Percentiles rank a stretch among this genome's conserved stretches.
These are phyloP conservation scores for Yamadazyma sp. DNA, from an alignment of 1,139 yeast genomes.

Conservation along the genomic window DNA sequence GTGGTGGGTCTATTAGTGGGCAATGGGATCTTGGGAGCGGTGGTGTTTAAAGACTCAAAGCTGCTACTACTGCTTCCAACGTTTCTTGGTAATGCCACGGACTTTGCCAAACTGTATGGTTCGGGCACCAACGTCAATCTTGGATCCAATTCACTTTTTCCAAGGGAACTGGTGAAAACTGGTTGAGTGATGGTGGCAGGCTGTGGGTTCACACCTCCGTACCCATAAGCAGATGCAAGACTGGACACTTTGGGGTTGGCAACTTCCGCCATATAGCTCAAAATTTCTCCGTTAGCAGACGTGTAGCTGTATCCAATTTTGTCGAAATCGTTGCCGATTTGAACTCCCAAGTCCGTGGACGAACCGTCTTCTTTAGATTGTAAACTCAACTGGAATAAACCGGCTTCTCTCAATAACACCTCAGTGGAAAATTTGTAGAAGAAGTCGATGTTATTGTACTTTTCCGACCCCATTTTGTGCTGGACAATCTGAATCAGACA, in stretches of 20 bases:
- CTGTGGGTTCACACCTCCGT: conserved; percentile 23
- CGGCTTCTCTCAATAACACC: conserved; percentile 68
- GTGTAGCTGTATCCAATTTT: conserved; percentile 62
- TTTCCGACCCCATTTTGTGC: conserved; percentile 54
- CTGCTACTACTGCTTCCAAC: conserved; percentile 28
- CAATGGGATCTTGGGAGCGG: conserved; percentile 46
- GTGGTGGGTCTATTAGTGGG: conserved; percentile 68
- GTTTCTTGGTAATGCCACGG: conserved; percentile 50
- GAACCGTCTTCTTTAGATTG: conserved; percentile 18
- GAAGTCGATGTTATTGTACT: conserved; percentile 60
- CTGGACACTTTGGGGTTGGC: conserved; percentile 21
- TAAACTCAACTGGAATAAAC: conserved; percentile 32
- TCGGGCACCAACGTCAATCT: conserved; percentile 62
- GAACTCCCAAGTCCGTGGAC: conserved; percentile 30
- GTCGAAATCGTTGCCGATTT: conserved; percentile 55
- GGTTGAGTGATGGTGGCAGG: conserved; percentile 47
- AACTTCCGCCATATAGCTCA: conserved; percentile 39
- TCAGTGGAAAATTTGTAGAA: conserved; percentile 73
- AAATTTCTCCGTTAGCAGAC: conserved; percentile 62
- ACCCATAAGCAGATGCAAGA: conserved; percentile 19
- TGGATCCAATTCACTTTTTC: conserved; percentile 66
- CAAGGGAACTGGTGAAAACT: conserved; percentile 64
- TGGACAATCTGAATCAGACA: conserved; percentile 50
- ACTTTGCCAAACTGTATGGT: conserved; percentile 56
- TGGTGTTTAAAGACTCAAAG: conserved; percentile 53